A percentile compares a stretch with the other conserved stretches of the same genome.
Conservation (phyloP, 257 asterid genomes). For the Mentha longifolia region DNA sequence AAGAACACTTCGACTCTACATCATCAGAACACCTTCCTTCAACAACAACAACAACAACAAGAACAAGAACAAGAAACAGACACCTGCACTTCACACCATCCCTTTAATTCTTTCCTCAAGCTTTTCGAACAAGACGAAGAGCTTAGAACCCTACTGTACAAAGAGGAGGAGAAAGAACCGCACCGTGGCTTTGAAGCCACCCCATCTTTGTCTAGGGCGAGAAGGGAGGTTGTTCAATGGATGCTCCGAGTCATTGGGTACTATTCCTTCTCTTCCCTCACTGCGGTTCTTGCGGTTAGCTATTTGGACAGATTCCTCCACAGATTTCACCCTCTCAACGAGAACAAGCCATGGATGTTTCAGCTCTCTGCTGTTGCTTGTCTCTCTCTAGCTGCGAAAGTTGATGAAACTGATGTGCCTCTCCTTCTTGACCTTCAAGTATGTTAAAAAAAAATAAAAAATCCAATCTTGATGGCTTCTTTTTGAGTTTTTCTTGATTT, state of each 20-base stretch:
- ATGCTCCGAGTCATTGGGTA: conserved; percentile 50
- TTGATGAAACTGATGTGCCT: conserved; percentile 79
- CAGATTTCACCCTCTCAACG: conserved; percentile 36
- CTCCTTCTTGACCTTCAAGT: conserved; percentile 81
- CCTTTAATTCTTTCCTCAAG: conserved; percentile 22
- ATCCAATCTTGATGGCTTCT: background rate
- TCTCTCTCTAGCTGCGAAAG: conserved; percentile 84
- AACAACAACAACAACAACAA: background rate
- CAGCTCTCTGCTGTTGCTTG: conserved; percentile 85
- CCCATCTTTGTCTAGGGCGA: conserved; percentile 40
- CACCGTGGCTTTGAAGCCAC: conserved; percentile 33
- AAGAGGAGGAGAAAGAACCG: conserved; percentile 47
- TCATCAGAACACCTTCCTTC: background rate
- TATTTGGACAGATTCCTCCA: conserved; percentile 66
- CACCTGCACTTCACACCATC: conserved; percentile 22
- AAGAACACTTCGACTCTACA: conserved; percentile 37
- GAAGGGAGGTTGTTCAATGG: conserved; percentile 72
- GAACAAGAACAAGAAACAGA: conserved; percentile 21
- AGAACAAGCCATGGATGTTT: conserved; percentile 67
- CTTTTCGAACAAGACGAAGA: conserved; percentile 49
- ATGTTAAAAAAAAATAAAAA: conserved; percentile 30
- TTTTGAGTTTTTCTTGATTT: background rate
- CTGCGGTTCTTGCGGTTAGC: conserved; percentile 78
- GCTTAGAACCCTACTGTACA: conserved; percentile 42
- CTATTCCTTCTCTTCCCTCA: conserved; percentile 66